phyloP scores from a whole-genome alignment of 768 basidiomycete species.

The Leucosporidium creatinivorum region DNA sequence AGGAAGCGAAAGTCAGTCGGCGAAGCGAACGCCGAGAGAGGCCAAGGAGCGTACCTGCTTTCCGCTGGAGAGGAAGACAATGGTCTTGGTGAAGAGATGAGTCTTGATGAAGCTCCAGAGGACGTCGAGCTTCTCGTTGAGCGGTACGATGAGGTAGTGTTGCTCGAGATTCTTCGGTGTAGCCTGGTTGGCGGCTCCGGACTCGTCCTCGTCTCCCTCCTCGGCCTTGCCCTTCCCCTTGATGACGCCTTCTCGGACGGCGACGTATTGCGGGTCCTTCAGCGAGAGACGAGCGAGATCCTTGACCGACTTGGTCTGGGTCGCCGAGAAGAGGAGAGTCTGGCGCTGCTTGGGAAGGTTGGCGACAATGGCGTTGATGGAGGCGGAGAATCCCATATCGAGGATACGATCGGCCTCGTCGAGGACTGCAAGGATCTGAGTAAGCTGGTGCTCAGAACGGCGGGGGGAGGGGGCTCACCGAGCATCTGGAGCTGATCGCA shows the following conservation, averaged over 20 bases:
- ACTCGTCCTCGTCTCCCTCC: conserved; percentile 34
- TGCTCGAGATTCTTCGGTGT: conserved; percentile 79
- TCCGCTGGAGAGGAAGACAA: conserved; percentile 89
- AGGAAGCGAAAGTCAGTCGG: neutral
- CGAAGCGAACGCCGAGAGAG: neutral
- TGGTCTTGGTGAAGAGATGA: conserved; percentile 79
- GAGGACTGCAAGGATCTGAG: conserved; percentile 54
- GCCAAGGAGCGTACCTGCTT: conserved; percentile 59
- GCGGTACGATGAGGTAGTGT: conserved; percentile 71
- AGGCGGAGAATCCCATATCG: conserved; percentile 89
- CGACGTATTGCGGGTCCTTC: conserved; percentile 68
- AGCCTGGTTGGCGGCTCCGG: conserved; percentile 42
- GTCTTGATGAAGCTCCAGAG: conserved; percentile 93
- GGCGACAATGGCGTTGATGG: conserved; percentile 78
- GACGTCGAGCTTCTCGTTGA: conserved; percentile 81
- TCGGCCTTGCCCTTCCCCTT: conserved; percentile 17
- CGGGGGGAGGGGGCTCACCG: conserved; percentile 48
- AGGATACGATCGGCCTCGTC: conserved; percentile 96
- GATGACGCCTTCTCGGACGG: conserved; percentile 47
- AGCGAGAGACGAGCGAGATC: conserved; percentile 87
- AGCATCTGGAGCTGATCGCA: conserved; percentile 83
- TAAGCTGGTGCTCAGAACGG: conserved; percentile 11
- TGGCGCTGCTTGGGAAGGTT: conserved; percentile 88
- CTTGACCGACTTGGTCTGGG: conserved; percentile 80
- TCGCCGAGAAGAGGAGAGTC: conserved; percentile 93